Conservation (phyloP, 176 grass and related monocot species). For the Olyra latifolia region DNA sequence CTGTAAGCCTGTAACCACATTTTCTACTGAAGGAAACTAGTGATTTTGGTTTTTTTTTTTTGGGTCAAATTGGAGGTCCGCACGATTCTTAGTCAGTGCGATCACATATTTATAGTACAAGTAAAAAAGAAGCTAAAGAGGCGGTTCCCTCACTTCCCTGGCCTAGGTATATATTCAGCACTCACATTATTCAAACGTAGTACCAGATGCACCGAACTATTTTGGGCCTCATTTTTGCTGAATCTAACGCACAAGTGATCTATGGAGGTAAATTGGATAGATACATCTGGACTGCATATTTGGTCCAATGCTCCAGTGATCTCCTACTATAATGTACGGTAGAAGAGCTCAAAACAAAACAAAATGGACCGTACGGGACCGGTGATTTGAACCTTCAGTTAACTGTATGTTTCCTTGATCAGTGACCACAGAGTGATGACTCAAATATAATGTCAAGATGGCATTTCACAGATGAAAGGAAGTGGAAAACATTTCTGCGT, state of each 20-base stretch:
- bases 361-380: not conserved
- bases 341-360: not conserved
- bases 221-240: too few relatives aligned
- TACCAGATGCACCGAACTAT: too few relatives aligned
- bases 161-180: not conserved
- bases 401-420: not conserved
- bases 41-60: not conserved
- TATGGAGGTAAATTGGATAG: too few relatives aligned
- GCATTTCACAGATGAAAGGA: not conserved
- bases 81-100: not conserved
- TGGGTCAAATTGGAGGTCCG: not conserved
- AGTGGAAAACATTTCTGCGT: not conserved
- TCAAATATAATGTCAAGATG: not conserved
- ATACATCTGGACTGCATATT: too few relatives aligned
- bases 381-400: not conserved
- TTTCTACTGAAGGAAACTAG: not conserved
- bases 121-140: not conserved
- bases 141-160: not conserved
- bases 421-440: not conserved
- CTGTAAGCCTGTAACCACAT: conserved; percentile 30
- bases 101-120: not conserved
- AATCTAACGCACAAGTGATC: too few relatives aligned
- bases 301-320: too few relatives aligned
- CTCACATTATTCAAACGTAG: not conserved
- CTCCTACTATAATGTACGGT: too few relatives aligned